Conservation (phyloP, 2,329 filamentous ascomycete genomes). For the Cercospora beticola region DNA sequence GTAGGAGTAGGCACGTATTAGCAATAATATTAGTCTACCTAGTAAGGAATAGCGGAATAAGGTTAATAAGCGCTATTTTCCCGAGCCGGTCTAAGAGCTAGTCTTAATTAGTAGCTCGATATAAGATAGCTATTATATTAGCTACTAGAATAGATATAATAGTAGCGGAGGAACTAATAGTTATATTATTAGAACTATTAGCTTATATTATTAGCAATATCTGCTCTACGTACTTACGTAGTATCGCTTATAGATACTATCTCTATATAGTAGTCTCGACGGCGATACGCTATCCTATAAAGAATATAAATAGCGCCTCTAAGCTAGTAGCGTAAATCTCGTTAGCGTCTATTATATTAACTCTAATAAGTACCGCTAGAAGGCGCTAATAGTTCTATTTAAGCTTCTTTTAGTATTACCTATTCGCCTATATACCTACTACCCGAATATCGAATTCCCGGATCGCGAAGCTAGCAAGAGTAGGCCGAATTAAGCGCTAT, state of each 20-base stretch:
- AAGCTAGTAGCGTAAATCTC: background rate
- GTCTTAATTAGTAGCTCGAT: background rate
- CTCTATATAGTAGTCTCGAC: background rate
- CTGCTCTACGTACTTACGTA: background rate
- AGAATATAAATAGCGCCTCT: background rate
- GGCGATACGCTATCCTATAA: slow-evolving; percentile 5
- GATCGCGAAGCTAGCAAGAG: background rate
- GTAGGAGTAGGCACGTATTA: background rate
- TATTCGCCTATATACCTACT: background rate
- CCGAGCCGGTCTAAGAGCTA: background rate
- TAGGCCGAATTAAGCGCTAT: background rate
- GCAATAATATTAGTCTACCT: slow-evolving; percentile 7
- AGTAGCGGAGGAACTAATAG: background rate
- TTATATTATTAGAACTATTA: background rate
- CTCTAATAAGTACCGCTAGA: background rate
- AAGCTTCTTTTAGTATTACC: background rate
- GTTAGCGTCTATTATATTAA: background rate
- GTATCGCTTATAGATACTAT: background rate
- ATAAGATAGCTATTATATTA: background rate
- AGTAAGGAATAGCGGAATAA: slow-evolving; percentile 12
- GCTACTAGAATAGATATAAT: background rate
- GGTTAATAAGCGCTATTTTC: slow-evolving; percentile 9
- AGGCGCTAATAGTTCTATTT: background rate
- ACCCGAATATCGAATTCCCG: background rate
- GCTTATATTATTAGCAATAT: background rate